phyloP scores from a whole-genome alignment of 345 rosid genomes.

The Rhizophora mangle region DNA sequence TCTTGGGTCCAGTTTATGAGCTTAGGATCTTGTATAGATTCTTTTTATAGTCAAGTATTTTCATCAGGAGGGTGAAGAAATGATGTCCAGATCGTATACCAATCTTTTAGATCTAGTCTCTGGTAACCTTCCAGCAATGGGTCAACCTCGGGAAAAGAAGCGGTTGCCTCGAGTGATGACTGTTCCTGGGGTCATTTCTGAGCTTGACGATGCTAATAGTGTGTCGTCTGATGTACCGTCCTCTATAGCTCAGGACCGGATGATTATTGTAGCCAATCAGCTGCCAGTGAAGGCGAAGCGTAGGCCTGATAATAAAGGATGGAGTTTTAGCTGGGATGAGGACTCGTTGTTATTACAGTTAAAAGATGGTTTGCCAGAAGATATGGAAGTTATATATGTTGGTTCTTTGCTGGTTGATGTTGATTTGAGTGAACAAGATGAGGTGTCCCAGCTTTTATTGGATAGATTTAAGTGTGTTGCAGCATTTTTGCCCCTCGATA shows the following conservation, averaged over 20 bases:
- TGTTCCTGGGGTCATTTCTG: slow-evolving; percentile 69
- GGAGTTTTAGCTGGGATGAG: slow-evolving; percentile 80
- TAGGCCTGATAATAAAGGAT: slow-evolving; percentile 67
- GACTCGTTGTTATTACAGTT: slow-evolving; percentile 59
- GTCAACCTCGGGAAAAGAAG: slow-evolving; percentile 52
- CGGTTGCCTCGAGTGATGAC: slow-evolving; percentile 70
- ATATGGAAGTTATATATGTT: slow-evolving; percentile 71
- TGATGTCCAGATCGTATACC: slow-evolving; percentile 70
- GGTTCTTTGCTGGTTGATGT: slow-evolving; percentile 61
- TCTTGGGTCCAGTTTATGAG: slow-evolving; percentile 16
- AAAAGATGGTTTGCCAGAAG: slow-evolving; percentile 75
- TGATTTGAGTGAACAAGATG: slow-evolving; percentile 59
- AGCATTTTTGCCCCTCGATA: slow-evolving; percentile 62
- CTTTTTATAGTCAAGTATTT: slow-evolving; percentile 18
- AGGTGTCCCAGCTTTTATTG: slow-evolving; percentile 62
- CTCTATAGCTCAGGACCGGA: slow-evolving; percentile 54
- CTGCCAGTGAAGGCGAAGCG: slow-evolving; percentile 75
- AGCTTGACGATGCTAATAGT: slow-evolving; percentile 75
- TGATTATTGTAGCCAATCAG: slow-evolving; percentile 70
- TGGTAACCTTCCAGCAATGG: slow-evolving; percentile 64
- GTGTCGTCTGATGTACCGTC: slow-evolving; percentile 64
- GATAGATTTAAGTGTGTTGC: slow-evolving; percentile 75
- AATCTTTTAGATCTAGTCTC: slow-evolving; percentile 83
- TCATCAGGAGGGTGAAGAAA: slow-evolving; percentile 25
- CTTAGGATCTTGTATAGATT: slow-evolving; percentile 32